Conservation (phyloP, 805 yeast genomes). For the Lachancea fermentati region DNA sequence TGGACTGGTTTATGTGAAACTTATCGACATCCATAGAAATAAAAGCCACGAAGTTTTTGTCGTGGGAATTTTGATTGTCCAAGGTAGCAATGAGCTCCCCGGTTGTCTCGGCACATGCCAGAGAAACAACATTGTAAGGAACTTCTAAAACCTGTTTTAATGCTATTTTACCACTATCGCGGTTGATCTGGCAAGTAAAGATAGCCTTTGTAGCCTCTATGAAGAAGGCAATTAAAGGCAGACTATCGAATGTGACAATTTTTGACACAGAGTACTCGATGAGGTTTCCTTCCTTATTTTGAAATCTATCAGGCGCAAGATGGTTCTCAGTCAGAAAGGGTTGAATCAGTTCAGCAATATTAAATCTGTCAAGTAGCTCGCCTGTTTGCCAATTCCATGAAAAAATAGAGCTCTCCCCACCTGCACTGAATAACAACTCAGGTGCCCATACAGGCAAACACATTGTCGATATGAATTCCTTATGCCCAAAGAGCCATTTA, state of each 20-base stretch:
- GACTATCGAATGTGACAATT: slow-evolving; percentile 32
- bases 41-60: slow-evolving; percentile 17
- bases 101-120: slow-evolving; percentile 26
- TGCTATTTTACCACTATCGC: slow-evolving; percentile 16
- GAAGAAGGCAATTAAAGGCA: slow-evolving; percentile 38
- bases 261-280: slow-evolving; percentile 51
- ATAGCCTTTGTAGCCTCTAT: slow-evolving; percentile 48
- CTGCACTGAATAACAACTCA: slow-evolving; percentile 65
- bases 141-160: slow-evolving; percentile 30
- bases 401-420: slow-evolving; percentile 76
- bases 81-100: slow-evolving; percentile 34
- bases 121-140: slow-evolving; percentile 27
- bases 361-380: slow-evolving; percentile 42
- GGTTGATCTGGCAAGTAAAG: slow-evolving; percentile 26
- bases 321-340: slow-evolving; percentile 51
- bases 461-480: slow-evolving; percentile 70
- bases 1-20: slow-evolving; percentile 20
- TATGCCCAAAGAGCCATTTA: slow-evolving; percentile 81
- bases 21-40: slow-evolving; percentile 18
- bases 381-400: slow-evolving; percentile 76
- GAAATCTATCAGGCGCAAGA: slow-evolving; percentile 59
- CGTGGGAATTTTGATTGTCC: slow-evolving; percentile 26
- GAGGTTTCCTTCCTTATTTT: slow-evolving; percentile 42
- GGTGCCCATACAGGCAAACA: slow-evolving; percentile 48
- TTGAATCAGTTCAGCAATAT: slow-evolving; percentile 38